Percentiles rank a stretch among this genome's conserved stretches.
Conservation (phyloP, 306 rosid genomes). For the Alnus glutinosa region DNA sequence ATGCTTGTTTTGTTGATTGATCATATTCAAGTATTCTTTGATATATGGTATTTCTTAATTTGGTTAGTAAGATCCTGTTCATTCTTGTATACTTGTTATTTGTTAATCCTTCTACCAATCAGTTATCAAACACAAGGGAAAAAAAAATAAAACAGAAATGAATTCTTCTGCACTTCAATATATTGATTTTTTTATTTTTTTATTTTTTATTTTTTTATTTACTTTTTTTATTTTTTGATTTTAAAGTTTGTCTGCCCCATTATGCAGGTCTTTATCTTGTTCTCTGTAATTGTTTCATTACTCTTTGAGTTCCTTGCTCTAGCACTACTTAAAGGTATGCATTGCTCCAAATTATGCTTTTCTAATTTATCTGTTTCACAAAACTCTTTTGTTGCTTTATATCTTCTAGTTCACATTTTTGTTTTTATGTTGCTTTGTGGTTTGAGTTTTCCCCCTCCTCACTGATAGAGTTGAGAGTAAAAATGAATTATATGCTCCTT, state of each 20-base stretch:
- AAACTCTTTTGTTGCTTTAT: conserved; percentile 11
- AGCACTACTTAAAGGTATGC: conserved; percentile 71
- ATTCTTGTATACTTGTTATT: neutral
- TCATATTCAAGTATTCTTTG: neutral
- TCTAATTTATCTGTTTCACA: conserved; percentile 8
- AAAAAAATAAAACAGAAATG: neutral
- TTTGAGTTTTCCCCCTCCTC: neutral
- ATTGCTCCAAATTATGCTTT: conserved; percentile 23
- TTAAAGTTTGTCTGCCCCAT: conserved; percentile 6
- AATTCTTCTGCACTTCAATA: neutral
- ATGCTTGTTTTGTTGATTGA: neutral
- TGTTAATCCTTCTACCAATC: neutral
- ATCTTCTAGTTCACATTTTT: conserved; percentile 22
- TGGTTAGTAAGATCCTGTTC: neutral
- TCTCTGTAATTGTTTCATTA: conserved; percentile 59
- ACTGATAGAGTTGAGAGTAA: no score
- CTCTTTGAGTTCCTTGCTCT: conserved; percentile 70
- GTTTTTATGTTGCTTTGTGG: conserved; percentile 13
- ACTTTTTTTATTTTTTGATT: neutral
- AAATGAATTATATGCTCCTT: no score
- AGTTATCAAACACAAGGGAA: neutral
- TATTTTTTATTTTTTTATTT: neutral
- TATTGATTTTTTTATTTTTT: neutral
- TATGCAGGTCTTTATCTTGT: conserved; percentile 83
- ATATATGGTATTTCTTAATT: neutral